Evolutionary conservation across 2,329 filamentous ascomycete genomes (phyloP).

Genomic region (Epichloe amarillans): DNA sequence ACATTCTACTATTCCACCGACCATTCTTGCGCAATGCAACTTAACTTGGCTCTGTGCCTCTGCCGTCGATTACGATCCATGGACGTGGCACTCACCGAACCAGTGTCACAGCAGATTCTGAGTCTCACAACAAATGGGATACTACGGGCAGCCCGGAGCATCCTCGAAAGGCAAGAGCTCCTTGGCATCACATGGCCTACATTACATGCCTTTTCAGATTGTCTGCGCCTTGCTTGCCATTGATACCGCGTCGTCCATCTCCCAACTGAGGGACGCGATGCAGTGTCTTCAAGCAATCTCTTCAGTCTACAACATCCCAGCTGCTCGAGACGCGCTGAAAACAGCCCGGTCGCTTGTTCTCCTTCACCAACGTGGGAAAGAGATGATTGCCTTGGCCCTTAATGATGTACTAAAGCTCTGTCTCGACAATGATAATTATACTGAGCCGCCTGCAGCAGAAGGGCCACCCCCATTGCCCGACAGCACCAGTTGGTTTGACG

Average conservation of each 20-base stretch:
- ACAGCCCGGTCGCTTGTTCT: conserved; percentile 40
- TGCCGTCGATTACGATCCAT: conserved; percentile 39
- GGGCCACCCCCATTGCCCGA: not conserved
- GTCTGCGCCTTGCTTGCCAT: conserved; percentile 42
- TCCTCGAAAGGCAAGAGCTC: conserved; percentile 29
- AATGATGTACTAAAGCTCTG: conserved; percentile 24
- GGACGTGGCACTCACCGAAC: conserved; percentile 29
- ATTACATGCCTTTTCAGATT: conserved; percentile 48
- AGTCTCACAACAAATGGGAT: conserved; percentile 31
- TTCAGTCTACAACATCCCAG: conserved; percentile 29
- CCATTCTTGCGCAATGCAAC: conserved; percentile 38
- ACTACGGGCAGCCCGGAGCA: conserved; percentile 31
- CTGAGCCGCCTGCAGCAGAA: not conserved
- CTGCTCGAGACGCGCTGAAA: conserved; percentile 38
- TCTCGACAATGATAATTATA: conserved; percentile 15
- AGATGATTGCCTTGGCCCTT: conserved; percentile 26
- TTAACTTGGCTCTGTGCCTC: conserved; percentile 43
- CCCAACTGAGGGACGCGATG: conserved; percentile 37
- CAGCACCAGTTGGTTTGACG: conserved; percentile 23
- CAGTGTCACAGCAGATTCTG: conserved; percentile 33
- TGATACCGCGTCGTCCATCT: conserved; percentile 34
- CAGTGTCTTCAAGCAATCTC: conserved; percentile 28
- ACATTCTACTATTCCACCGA: conserved; percentile 25
- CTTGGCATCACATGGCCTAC: conserved; percentile 48
- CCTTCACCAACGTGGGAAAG: conserved; percentile 36